A percentile compares a stretch with the other conserved stretches of the same genome.
Conservation (phyloP, 164 flowering plant genomes). For the Umbilicus rupestris region DNA sequence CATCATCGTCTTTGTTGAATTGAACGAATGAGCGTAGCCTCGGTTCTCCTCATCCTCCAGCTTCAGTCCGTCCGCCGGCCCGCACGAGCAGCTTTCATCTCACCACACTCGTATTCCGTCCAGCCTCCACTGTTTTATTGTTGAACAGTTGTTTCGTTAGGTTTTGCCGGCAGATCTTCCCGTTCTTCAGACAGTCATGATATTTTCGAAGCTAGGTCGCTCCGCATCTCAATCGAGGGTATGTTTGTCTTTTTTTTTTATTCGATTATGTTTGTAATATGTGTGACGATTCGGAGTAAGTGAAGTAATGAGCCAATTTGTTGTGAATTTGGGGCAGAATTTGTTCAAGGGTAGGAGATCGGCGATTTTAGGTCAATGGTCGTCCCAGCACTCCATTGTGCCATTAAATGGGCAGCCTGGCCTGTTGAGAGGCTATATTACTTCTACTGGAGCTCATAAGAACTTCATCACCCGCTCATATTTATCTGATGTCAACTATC, state of each 20-base stretch:
- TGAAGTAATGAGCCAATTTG: too few species aligned
- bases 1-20: background rate
- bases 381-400: background rate
- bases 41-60: background rate
- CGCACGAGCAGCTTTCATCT: background rate
- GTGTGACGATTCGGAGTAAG: background rate
- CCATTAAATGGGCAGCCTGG: background rate
- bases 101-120: background rate
- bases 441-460: constrained; percentile 34
- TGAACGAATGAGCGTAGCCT: background rate
- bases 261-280: background rate
- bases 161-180: background rate
- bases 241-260: background rate
- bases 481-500: constrained; percentile 30
- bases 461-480: constrained; percentile 10
- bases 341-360: background rate
- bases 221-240: background rate
- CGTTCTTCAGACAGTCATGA: background rate
- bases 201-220: constrained; percentile 2
- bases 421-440: constrained; percentile 33
- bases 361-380: background rate
- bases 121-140: background rate
- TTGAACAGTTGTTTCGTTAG: too few species aligned
- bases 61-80: background rate
- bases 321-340: background rate